phyloP scores from a whole-genome alignment of 345 rosid species.

The Sisymbrium irio region DNA sequence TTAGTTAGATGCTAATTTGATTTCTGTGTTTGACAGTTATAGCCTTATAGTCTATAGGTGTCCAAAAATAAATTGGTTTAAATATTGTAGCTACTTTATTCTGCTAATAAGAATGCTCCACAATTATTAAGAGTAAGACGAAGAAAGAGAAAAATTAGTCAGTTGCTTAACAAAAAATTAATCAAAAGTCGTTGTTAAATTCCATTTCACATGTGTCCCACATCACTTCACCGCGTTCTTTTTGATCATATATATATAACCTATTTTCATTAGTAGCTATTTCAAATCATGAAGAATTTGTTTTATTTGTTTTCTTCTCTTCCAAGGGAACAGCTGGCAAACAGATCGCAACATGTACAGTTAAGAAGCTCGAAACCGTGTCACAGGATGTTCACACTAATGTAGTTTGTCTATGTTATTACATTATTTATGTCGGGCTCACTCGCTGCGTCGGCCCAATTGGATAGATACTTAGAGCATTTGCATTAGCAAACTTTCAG shows the following conservation, averaged over 20 bases:
- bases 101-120: not conserved
- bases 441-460: not conserved
- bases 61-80: conserved; percentile 15
- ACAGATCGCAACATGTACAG: conserved; percentile 15
- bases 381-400: conserved; percentile 10
- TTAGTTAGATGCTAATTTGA: not conserved
- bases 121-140: too few relatives aligned
- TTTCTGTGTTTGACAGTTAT: not conserved
- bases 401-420: too few relatives aligned
- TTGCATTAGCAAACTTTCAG: too few relatives aligned
- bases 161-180: conserved; percentile 11
- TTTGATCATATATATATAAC: not conserved
- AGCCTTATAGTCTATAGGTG: not conserved
- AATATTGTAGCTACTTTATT: not conserved
- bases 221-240: conserved; percentile 33
- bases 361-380: conserved; percentile 27
- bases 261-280: not conserved
- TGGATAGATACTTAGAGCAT: not conserved
- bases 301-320: conserved; percentile 5
- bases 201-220: conserved; percentile 29
- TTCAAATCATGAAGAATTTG: not conserved
- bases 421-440: not conserved
- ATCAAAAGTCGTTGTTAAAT: conserved; percentile 4
- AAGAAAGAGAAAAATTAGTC: too few relatives aligned
- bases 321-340: conserved; percentile 31